Evolutionary conservation across 768 basidiomycete species (phyloP).

Genomic region (Boletus tomentosulus): DNA sequence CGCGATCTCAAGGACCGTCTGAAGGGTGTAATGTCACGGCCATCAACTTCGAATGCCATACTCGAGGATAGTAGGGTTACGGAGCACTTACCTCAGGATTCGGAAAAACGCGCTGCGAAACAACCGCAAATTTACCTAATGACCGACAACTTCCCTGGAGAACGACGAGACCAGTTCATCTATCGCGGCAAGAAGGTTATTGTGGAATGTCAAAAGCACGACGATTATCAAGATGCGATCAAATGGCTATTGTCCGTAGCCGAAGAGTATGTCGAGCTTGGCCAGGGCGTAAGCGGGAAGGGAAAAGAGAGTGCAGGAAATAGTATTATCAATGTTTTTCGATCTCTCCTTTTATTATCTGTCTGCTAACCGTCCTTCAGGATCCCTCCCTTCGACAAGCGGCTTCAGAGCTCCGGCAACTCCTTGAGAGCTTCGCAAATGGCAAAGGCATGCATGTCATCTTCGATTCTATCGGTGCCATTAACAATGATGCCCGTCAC

Average conservation of each 20-base stretch:
- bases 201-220: constrained; percentile 88
- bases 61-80: constrained; percentile 35
- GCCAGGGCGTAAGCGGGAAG: constrained; percentile 36
- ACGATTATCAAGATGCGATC: constrained; percentile 81
- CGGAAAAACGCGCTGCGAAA: constrained; percentile 49
- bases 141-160: constrained; percentile 87
- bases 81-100: constrained; percentile 61
- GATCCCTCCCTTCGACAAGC: constrained; percentile 57
- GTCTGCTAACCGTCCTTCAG: constrained; percentile 27
- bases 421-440: constrained; percentile 91
- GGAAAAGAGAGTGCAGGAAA: constrained; percentile 25
- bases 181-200: constrained; percentile 92
- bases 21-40: constrained; percentile 15
- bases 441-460: constrained; percentile 61
- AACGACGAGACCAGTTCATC: constrained; percentile 89
- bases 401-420: constrained; percentile 61
- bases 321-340: constrained; percentile 11
- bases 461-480: constrained; percentile 61
- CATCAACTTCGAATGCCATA: neutral
- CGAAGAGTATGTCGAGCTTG: constrained; percentile 59
- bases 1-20: constrained; percentile 30
- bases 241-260: constrained; percentile 66
- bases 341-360: neutral
- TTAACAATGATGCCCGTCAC: constrained; percentile 69
- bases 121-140: constrained; percentile 47